Base-by-base conservation (phyloP, 169 alveolate species). In the Eimeria maxima region DNA sequence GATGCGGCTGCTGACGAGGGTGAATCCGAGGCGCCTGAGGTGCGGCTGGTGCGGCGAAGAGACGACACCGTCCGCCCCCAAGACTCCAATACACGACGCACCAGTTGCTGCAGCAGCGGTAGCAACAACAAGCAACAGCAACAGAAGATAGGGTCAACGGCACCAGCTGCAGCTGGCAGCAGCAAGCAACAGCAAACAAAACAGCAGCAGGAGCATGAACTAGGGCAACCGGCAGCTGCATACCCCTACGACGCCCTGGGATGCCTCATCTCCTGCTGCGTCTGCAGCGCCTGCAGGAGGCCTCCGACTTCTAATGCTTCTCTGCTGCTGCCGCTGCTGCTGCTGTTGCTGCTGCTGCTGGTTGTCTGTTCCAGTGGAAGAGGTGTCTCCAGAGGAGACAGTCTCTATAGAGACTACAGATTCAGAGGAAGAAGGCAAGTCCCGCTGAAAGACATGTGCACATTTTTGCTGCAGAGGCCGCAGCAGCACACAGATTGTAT, bases 51-150 rank as follows among this genome's bases (percentile, higher is more conserved):
- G 53, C 84, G 90, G 14, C 90, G 90, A 14, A 80, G 67, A 45
- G 90, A 80, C 44, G 90, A 80, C 44, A 80, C 90, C 13, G 90
- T 80, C 50, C 90, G 67, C 69, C 90, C 90, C 90, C 90, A 80
- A 11, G 90, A 80, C 69, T 80, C 90, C 90, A 80, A 33, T 13
- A 80, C 90, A 67, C 90, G 90, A 38, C 47, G 60, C 60, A 53
- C 60, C 60, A 53, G 16, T 53, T 53, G 60, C 60, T 53, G 60
- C 60, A 53, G 3, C 60, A 53, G 60, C 60, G 16, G 60, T 14
- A 53, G 16, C 1, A 53, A 14, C 60, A 53, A 53, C 60, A 53
- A 33, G 60, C 6, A 53, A 14, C 60, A 53, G 60, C 60, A 53
- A 3, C 1, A 53, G 60, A 27, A 38, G 20, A n/a, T n/a, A n/a